Conservation (phyloP, 2,329 filamentous ascomycete species). For the Trichoderma pleuroti region DNA sequence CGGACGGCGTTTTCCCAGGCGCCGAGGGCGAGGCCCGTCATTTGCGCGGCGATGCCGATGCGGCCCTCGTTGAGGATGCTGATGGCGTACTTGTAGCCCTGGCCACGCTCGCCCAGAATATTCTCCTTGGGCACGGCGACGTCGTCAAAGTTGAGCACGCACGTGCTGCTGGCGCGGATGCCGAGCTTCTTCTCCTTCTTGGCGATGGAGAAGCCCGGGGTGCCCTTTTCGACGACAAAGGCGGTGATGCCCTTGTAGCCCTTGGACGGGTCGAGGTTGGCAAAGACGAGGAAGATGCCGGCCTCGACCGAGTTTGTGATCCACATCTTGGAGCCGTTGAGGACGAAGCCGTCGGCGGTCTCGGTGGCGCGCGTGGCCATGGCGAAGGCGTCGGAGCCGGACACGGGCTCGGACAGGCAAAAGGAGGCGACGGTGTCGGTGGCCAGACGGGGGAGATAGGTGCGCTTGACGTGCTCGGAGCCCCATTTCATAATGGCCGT, state of each 20-base stretch:
- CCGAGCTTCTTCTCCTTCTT: slow-evolving; percentile 99
- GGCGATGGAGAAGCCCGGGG: slow-evolving; percentile 85
- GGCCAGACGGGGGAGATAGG: slow-evolving; percentile 84
- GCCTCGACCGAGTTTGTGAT: slow-evolving; percentile 97
- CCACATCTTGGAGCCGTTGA: slow-evolving; percentile 98
- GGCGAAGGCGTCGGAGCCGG: slow-evolving; percentile 93
- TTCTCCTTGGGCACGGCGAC: slow-evolving; percentile 86
- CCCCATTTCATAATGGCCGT: slow-evolving; percentile 86
- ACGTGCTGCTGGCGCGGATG: slow-evolving; percentile 92
- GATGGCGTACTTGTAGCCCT: slow-evolving; percentile 98
- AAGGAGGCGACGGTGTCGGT: slow-evolving; percentile 90
- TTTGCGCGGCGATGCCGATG: slow-evolving; percentile 97
- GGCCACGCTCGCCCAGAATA: slow-evolving; percentile 79
- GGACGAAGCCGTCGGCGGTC: slow-evolving; percentile 77
- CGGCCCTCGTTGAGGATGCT: slow-evolving; percentile 90
- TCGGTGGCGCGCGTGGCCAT: slow-evolving; percentile 86
- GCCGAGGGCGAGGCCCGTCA: slow-evolving; percentile 93
- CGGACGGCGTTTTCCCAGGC: slow-evolving; percentile 90
- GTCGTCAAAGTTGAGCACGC: slow-evolving; percentile 96
- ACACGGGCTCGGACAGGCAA: slow-evolving; percentile 87
- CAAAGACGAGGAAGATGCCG: slow-evolving; percentile 94
- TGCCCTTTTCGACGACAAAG: slow-evolving; percentile 89
- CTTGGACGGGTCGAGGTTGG: slow-evolving; percentile 86
- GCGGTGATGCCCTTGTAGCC: slow-evolving; percentile 97
- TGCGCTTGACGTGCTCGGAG: slow-evolving; percentile 71